Conservation (phyloP, 331 rosid genomes). For the Telfairia occidentalis region DNA sequence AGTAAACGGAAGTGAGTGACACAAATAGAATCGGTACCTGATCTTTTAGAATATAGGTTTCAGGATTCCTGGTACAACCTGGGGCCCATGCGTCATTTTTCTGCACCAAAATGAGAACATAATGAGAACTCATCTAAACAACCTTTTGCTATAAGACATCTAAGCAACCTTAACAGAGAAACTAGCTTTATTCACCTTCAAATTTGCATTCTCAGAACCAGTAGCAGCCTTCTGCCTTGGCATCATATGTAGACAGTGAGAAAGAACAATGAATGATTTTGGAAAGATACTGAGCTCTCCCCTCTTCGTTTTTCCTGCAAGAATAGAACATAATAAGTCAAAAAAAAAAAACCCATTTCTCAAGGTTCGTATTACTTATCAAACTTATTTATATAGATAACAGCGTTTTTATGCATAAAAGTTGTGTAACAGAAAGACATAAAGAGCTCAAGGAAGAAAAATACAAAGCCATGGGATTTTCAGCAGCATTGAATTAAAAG, state of each 20-base stretch:
- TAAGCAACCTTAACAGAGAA: neutral
- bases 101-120: conserved; percentile 25
- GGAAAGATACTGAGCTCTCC: conserved; percentile 95
- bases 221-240: conserved; percentile 68
- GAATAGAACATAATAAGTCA: neutral
- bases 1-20: neutral
- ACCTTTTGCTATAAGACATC: too few species aligned
- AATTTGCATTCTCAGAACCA: conserved; percentile 45
- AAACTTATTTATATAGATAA: neutral
- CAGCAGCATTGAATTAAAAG: neutral
- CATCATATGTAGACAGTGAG: conserved; percentile 92
- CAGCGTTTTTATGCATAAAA: neutral
- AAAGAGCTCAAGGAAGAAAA: neutral
- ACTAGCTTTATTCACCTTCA: conserved; percentile 27
- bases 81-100: conserved; percentile 55
- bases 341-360: neutral
- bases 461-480: neutral
- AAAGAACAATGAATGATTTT: conserved; percentile 45
- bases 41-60: conserved; percentile 63
- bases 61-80: conserved; percentile 80
- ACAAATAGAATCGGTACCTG: conserved; percentile 39
- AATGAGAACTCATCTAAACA: neutral
- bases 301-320: conserved; percentile 83
- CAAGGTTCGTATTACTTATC: neutral
- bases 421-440: neutral